These are phyloP conservation scores for Colletotrichum sp. DNA, from an alignment of 2,329 filamentous ascomycete species.

Conservation along the genomic window DNA sequence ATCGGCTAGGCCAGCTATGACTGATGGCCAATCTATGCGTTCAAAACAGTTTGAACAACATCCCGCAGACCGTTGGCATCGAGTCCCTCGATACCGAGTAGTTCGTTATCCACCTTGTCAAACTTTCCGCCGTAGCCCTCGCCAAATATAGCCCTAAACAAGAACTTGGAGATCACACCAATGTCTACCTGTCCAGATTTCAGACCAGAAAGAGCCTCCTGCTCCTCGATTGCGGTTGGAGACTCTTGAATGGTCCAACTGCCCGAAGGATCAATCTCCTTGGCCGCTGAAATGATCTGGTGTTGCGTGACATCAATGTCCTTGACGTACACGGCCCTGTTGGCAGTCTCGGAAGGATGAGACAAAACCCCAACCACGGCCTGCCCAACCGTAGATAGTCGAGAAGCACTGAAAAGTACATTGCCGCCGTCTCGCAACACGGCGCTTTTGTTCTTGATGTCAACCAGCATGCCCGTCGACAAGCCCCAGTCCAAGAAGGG, in stretches of 20 bases:
- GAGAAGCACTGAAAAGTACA: background rate
- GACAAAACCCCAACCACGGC: background rate
- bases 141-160: background rate
- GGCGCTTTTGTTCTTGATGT: background rate
- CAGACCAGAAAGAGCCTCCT: background rate
- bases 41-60: background rate
- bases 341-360: background rate
- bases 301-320: background rate
- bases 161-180: background rate
- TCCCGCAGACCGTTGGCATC: background rate
- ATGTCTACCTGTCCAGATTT: background rate
- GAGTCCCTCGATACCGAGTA: background rate
- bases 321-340: background rate
- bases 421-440: background rate
- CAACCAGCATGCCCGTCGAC: background rate
- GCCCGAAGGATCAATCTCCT: background rate
- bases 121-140: background rate
- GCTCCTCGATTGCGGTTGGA: background rate
- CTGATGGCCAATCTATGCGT: background rate
- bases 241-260: background rate
- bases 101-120: background rate
- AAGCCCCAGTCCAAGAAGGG: background rate
- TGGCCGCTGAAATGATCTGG: background rate
- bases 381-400: background rate
- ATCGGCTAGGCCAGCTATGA: background rate